These are phyloP conservation scores for Pilaira anomala DNA, from an alignment of 192 early-diverging fungal genomes.

Conservation along the genomic window DNA sequence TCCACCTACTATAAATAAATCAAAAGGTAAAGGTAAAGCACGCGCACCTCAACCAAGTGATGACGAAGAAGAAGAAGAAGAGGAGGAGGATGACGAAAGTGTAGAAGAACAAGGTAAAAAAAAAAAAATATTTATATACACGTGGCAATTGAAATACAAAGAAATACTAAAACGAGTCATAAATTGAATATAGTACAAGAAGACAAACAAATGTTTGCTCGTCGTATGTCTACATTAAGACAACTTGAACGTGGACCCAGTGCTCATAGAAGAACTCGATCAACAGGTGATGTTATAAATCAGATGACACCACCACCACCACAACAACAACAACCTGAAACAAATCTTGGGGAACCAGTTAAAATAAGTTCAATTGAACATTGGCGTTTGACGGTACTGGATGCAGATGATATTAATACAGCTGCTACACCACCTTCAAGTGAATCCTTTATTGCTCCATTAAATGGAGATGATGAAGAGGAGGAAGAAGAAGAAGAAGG, in stretches of 20 bases:
- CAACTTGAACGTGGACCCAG: slow-evolving; percentile 17
- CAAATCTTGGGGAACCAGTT: not conserved
- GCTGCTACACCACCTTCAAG: not conserved
- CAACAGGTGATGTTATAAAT: slow-evolving; percentile 13
- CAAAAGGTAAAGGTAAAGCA: slow-evolving; percentile 1
- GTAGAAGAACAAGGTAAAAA: not conserved
- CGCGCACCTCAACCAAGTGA: slow-evolving; percentile 18
- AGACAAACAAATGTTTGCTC: slow-evolving; percentile 14
- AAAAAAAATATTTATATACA: no score
- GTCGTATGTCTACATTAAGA: slow-evolving; percentile 24
- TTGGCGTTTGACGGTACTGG: slow-evolving; percentile 16
- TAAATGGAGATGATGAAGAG: slow-evolving; percentile 7
- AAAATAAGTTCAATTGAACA: slow-evolving; percentile 8
- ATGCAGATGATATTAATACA: slow-evolving; percentile 4
- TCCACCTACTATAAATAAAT: not conserved
- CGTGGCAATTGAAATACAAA: no score
- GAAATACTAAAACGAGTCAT: no score
- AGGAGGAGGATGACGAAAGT: slow-evolving; percentile 8
- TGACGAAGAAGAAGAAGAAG: slow-evolving; percentile 25
- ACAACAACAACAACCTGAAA: not conserved
- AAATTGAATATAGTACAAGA: not conserved
- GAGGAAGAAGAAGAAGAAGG: not conserved
- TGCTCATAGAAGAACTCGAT: slow-evolving; percentile 21
- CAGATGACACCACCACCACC: not conserved
- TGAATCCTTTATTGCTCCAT: not conserved